These are phyloP conservation scores for Ilyonectria destructans DNA, from an alignment of 2,329 filamentous ascomycete species.

Conservation along the genomic window DNA sequence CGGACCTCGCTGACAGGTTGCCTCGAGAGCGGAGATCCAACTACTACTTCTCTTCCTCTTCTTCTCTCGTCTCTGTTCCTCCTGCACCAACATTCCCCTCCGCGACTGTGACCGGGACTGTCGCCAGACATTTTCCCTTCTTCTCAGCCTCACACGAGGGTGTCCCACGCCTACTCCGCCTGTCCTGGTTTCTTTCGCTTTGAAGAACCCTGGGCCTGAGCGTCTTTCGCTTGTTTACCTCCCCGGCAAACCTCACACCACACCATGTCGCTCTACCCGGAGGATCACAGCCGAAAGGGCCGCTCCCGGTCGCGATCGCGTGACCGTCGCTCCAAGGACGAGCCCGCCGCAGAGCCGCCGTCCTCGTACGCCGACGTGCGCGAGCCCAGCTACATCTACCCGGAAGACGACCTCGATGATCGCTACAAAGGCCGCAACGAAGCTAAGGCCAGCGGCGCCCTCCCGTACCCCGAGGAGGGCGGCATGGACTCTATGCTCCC, in stretches of 20 bases:
- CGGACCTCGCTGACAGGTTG: background rate
- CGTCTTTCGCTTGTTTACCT: background rate
- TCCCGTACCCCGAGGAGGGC: slow-evolving; percentile 60
- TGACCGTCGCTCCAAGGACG: slow-evolving; percentile 53
- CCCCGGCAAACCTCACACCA: slow-evolving; percentile 11
- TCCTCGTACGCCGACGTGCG: slow-evolving; percentile 57
- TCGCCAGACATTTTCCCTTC: slow-evolving; percentile 1
- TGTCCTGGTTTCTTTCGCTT: background rate
- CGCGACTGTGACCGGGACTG: slow-evolving; percentile 5
- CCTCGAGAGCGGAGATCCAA: background rate
- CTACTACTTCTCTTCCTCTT: slow-evolving; percentile 5
- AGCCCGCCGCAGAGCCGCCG: slow-evolving; percentile 51
- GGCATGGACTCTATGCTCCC: slow-evolving; percentile 58
- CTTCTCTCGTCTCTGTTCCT: background rate
- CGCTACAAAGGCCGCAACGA: slow-evolving; percentile 54
- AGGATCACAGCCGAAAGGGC: slow-evolving; percentile 61
- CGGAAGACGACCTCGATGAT: slow-evolving; percentile 61
- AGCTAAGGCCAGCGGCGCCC: slow-evolving; percentile 52
- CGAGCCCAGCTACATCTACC: slow-evolving; percentile 61
- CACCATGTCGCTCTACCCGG: slow-evolving; percentile 68
- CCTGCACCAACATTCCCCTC: background rate
- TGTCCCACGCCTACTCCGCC: slow-evolving; percentile 16
- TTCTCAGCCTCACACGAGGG: slow-evolving; percentile 19
- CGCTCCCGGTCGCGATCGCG: slow-evolving; percentile 66
- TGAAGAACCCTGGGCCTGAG: slow-evolving; percentile 3